Base-by-base conservation (phyloP, 1,284 basidiomycete species). In the Rhodofomes roseus region DNA sequence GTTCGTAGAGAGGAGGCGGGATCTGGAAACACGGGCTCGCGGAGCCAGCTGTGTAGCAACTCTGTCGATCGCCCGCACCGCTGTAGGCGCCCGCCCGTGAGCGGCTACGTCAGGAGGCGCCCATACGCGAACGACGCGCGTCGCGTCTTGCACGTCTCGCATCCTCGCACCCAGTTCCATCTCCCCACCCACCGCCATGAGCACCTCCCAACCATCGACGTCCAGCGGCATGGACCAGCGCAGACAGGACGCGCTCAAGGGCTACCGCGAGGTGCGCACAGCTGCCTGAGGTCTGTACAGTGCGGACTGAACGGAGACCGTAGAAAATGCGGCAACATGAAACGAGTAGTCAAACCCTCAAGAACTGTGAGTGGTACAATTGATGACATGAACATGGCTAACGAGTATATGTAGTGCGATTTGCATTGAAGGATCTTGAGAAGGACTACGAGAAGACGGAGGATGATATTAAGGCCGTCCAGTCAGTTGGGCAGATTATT, bases 401-500 rank as follows among this genome's bases (percentile, higher is more conserved):
- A 12, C 48, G 39, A 16, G 25, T 50, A 16, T 43, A 58, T 4
- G 5, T 60, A 93, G 91, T 93, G 57, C 82, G 92, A 37, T 92
- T 93, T 71, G 90, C 90, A 18, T 77, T 97, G 63, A 95, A 93
- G 71, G 89, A 94, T 60, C 78, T 99, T 14, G 90, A 96, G 72
- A 89, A 89, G 68, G 90, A 92, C 60, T 99, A 89, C 70, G 93
- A 90, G 69, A 96, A 97, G 83, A 97, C 95, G 0, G 97, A 99
- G 75, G 95, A 99, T 48, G 96, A 99, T 72, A 98, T 99, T 78
- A 98, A 98, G 77, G 97, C 97, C 53, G 88, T 99, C 16, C 97
- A 99, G 74, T 97, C 94, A 12, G 97, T 99, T 11, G 97, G 97
- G 12, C 97, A 99, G 79, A 98, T 99, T 66, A 97, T 99, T 62